These are phyloP conservation scores for Carex parvula DNA, from an alignment of 176 grass and related monocot genomes.

Conservation along the genomic window DNA sequence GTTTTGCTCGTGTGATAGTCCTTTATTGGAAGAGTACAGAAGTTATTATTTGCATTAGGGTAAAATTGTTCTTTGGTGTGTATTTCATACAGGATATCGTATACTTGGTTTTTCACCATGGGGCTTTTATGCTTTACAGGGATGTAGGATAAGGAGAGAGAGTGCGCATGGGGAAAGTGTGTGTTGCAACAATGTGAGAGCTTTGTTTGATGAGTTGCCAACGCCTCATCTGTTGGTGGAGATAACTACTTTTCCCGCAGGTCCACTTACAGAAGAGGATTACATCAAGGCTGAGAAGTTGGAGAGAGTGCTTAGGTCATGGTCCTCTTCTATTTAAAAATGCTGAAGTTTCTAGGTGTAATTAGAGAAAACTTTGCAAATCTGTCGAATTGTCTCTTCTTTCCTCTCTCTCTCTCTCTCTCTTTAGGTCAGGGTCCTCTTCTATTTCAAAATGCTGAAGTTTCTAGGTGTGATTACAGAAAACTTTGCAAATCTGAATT, in stretches of 20 bases:
- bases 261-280: slow-evolving; percentile 74
- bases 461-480: not conserved
- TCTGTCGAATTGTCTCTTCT: not conserved
- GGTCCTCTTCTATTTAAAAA: slow-evolving; percentile 64
- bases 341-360: not conserved
- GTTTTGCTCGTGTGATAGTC: not conserved
- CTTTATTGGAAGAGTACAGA: not conserved
- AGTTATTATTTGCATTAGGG: not conserved
- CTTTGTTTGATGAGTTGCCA: slow-evolving; percentile 92
- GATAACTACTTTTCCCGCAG: slow-evolving; percentile 87
- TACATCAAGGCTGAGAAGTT: slow-evolving; percentile 91
- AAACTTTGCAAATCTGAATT: not conserved
- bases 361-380: not conserved
- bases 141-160: slow-evolving; percentile 95
- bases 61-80: not conserved
- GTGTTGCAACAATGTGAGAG: slow-evolving; percentile 93
- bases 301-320: slow-evolving; percentile 73
- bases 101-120: slow-evolving; percentile 4
- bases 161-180: slow-evolving; percentile 94
- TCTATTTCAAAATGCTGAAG: slow-evolving; percentile 50
- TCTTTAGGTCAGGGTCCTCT: slow-evolving; percentile 53
- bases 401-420: not conserved
- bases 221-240: slow-evolving; percentile 79
- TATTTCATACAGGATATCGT: slow-evolving; percentile 13
- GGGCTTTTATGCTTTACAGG: slow-evolving; percentile 38